These are phyloP conservation scores for Silene conica DNA, from an alignment of 148 eudicot species.

Conservation along the genomic window DNA sequence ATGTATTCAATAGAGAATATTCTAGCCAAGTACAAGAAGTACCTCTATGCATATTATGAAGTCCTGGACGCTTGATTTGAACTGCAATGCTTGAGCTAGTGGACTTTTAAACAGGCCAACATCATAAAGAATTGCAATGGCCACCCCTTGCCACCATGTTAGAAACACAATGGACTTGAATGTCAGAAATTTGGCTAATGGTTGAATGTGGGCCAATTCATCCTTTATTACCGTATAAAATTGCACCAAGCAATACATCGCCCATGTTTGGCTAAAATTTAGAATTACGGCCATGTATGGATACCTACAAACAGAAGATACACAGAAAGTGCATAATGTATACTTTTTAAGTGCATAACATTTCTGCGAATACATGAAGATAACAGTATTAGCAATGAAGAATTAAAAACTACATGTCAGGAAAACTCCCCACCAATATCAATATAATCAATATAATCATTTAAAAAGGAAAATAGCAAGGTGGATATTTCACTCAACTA, in stretches of 20 bases:
- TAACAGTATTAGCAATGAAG: not conserved
- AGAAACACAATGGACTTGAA: conserved; percentile 96
- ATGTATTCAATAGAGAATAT: not conserved
- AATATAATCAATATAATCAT: too few relatives aligned
- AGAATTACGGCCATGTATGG: conserved; percentile 85
- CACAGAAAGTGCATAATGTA: not conserved
- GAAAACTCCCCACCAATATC: too few relatives aligned
- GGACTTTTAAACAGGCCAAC: conserved; percentile 85
- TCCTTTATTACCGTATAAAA: conserved; percentile 84
- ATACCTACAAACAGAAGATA: conserved; percentile 55
- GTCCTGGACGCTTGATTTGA: conserved; percentile 87
- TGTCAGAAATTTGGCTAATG: conserved; percentile 86
- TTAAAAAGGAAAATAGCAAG: too few relatives aligned
- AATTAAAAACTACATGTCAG: not conserved
- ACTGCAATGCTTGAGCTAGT: conserved; percentile 89
- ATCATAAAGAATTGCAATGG: conserved; percentile 72
- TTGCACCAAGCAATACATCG: conserved; percentile 89
- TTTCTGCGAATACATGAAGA: not conserved
- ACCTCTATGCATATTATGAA: conserved; percentile 99
- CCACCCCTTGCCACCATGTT: conserved; percentile 99
- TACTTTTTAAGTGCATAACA: not conserved
- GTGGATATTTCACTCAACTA: too few relatives aligned
- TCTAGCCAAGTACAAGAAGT: conserved; percentile 16
- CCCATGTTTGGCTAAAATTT: conserved; percentile 99
- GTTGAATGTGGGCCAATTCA: conserved; percentile 83